Evolutionary conservation across 306 rosid genomes (phyloP).

Genomic region (Sphenostylis stenocarpa): DNA sequence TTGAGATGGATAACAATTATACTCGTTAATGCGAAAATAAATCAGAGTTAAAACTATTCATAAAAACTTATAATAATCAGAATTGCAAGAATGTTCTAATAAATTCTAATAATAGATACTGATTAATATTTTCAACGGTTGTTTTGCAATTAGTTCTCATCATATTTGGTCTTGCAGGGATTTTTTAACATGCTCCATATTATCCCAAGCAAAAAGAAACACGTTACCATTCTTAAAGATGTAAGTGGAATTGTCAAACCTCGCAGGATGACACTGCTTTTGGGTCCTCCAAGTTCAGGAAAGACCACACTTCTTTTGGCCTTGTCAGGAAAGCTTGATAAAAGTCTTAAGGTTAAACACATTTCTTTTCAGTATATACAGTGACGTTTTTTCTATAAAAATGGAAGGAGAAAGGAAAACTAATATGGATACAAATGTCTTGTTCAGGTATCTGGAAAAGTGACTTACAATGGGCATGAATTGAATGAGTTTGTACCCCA

Average conservation of each 20-base stretch:
- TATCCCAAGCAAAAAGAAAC: conserved; percentile 45
- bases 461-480: conserved; percentile 53
- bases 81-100: too few species aligned
- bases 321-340: conserved; percentile 75
- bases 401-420: background rate
- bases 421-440: background rate
- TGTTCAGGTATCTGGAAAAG: conserved; percentile 41
- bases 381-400: background rate
- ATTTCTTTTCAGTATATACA: background rate
- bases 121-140: too few species aligned
- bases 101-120: too few species aligned
- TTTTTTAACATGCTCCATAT: conserved; percentile 38
- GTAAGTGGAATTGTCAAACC: conserved; percentile 74
- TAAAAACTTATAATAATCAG: too few species aligned
- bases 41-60: too few species aligned
- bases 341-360: conserved; percentile 31
- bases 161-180: conserved; percentile 29
- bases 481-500: conserved; percentile 63
- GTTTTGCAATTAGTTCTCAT: conserved; percentile 11
- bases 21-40: too few species aligned
- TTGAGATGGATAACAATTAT: too few species aligned
- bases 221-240: conserved; percentile 60
- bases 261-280: conserved; percentile 81
- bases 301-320: conserved; percentile 82
- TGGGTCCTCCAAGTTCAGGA: conserved; percentile 96